A percentile compares a stretch with the other conserved stretches of the same genome.
phyloP scores from a whole-genome alignment of 768 basidiomycete genomes.

The Rhizopogon roseolus region DNA sequence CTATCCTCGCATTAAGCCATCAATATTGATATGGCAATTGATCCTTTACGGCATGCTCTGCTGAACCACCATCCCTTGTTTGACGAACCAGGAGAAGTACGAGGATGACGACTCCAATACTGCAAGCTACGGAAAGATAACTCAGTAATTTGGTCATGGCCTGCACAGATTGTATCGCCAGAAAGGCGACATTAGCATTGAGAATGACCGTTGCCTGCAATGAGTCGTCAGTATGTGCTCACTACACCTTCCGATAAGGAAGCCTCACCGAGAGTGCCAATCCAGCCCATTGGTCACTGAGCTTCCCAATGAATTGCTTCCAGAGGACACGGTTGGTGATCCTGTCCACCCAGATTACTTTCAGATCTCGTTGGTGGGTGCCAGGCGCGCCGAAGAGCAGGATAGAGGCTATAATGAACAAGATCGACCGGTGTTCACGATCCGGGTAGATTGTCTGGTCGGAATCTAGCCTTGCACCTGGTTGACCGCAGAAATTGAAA shows the following conservation, averaged over 20 bases:
- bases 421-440: conserved; percentile 17
- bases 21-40: neutral
- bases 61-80: conserved; percentile 3
- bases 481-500: conserved; percentile 32
- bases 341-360: conserved; percentile 40
- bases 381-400: conserved; percentile 43
- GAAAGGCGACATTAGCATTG: conserved; percentile 47
- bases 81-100: conserved; percentile 32
- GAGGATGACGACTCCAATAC: conserved; percentile 29
- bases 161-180: conserved; percentile 36
- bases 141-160: conserved; percentile 22
- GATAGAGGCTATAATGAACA: conserved; percentile 31
- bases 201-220: conserved; percentile 44
- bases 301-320: conserved; percentile 34
- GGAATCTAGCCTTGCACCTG: conserved; percentile 27
- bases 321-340: conserved; percentile 34
- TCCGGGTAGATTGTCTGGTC: conserved; percentile 18
- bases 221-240: neutral
- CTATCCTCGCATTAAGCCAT: neutral
- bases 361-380: conserved; percentile 33
- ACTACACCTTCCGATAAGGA: neutral
- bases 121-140: conserved; percentile 32
- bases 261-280: conserved; percentile 41
- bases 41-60: conserved; percentile 21
- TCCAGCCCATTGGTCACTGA: conserved; percentile 43